These are phyloP conservation scores for Candida oleophila DNA, from an alignment of 805 yeast species.

Conservation along the genomic window DNA sequence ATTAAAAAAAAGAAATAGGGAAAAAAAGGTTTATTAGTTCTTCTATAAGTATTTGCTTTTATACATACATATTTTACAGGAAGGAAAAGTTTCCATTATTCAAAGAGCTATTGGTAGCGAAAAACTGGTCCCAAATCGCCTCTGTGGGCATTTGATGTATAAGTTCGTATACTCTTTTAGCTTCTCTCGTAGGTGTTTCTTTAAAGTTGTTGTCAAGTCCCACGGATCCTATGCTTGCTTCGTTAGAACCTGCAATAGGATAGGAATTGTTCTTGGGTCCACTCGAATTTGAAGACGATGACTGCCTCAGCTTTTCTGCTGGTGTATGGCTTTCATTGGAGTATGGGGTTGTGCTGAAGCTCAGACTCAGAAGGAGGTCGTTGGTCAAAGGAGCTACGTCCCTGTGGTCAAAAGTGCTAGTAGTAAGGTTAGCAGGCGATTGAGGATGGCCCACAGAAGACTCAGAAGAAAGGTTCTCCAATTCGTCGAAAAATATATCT, in stretches of 20 bases:
- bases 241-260: not conserved
- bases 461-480: conserved; percentile 30
- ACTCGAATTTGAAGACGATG: not conserved
- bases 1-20: too few relatives aligned
- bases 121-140: conserved; percentile 68
- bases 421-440: not conserved
- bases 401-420: not conserved
- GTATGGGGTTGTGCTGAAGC: not conserved
- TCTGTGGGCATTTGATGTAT: conserved; percentile 64
- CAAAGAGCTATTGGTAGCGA: conserved; percentile 22
- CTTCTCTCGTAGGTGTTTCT: conserved; percentile 40
- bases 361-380: not conserved
- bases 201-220: conserved; percentile 9
- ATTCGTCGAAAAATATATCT: conserved; percentile 48
- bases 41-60: too few relatives aligned
- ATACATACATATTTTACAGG: conserved; percentile 7
- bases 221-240: not conserved
- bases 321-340: not conserved
- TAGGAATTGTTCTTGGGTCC: not conserved
- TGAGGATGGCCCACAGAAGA: not conserved
- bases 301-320: not conserved
- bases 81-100: conserved; percentile 7
- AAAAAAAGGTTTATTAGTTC: too few relatives aligned
- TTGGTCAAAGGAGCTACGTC: not conserved
- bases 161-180: conserved; percentile 56